Base-by-base conservation (phyloP, 352 stramenopile species). In the Stramenopiles sp. region DNA sequence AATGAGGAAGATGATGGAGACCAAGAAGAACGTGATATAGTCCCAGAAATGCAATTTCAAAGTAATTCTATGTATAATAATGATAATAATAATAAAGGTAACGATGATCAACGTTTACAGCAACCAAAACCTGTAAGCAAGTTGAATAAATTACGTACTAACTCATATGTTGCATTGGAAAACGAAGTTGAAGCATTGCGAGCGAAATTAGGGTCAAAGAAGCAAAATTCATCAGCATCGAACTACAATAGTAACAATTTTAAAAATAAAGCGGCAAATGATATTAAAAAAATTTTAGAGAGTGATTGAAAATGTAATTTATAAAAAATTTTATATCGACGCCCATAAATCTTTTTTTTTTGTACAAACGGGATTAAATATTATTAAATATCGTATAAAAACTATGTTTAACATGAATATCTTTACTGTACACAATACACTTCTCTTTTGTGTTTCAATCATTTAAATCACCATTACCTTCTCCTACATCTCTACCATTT, bases 261-360 rank as follows among this genome's bases (percentile, higher is more conserved):
- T 7, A 31, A 33, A 76, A 76, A 4, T 4, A 76, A 33, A 33
- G 65, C 65, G 30, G 30, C 30, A 33, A 33, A 31, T 76, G 65
- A 76, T 76, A 33, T 33, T 31, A 31, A 33, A 20, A 76, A 13
- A 76, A 76, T 76, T 13, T 76, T 76, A 76, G 65, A 76, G 65
- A 33, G 65, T 76, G 65, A 76, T 76, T 53, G 13, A 53, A 53
- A 53, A 13, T 13, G 13, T 4, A 53, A 53, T 53, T 53, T 13
- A 53, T 13, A 53, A 53, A 53, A 53, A 53, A 53, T n/a, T n/a
- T n/a, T n/a, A n/a, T n/a, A n/a, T n/a, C n/a, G n/a, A n/a, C n/a
- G n/a, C n/a, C n/a, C n/a, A n/a, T n/a, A n/a, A n/a, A n/a, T n/a
- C n/a, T n/a, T n/a, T n/a, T n/a, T n/a, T n/a, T n/a, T n/a, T n/a